Conservation (phyloP, 306 rosid genomes). For the Cicer judaicum region DNA sequence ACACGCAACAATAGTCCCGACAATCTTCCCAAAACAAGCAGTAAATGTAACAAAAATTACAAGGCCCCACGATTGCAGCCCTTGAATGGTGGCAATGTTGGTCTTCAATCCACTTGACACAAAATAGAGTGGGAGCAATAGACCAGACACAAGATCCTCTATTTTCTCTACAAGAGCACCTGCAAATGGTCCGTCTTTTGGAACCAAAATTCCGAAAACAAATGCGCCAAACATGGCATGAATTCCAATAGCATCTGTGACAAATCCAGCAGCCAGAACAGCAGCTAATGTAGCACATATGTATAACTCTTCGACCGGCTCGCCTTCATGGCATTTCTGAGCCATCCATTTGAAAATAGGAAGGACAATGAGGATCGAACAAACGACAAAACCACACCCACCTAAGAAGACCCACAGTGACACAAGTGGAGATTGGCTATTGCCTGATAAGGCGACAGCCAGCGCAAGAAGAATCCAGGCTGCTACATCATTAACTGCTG, state of each 20-base stretch:
- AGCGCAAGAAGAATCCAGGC: conserved; percentile 96
- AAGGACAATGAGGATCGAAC: conserved; percentile 50
- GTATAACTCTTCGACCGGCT: conserved; percentile 69
- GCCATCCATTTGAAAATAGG: conserved; percentile 74
- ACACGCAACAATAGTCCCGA: conserved; percentile 71
- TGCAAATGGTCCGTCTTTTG: conserved; percentile 77
- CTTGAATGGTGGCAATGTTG: conserved; percentile 72
- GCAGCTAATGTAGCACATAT: conserved; percentile 70
- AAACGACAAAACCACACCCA: conserved; percentile 65
- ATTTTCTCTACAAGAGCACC: conserved; percentile 79
- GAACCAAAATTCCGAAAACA: conserved; percentile 75
- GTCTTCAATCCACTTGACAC: conserved; percentile 94
- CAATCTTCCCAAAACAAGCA: conserved; percentile 85
- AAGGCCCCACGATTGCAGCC: conserved; percentile 86
- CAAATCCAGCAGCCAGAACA: conserved; percentile 82
- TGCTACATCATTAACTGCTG: conserved; percentile 87
- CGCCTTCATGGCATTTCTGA: conserved; percentile 71
- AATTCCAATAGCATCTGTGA: conserved; percentile 82
- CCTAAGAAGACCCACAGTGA: conserved; percentile 78
- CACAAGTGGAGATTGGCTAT: conserved; percentile 61
- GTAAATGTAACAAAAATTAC: conserved; percentile 68
- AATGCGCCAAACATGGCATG: conserved; percentile 96
- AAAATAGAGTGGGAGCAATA: conserved; percentile 79
- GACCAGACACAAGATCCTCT: conserved; percentile 90
- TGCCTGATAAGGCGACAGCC: conserved; percentile 78